Base-by-base conservation (phyloP, 2,329 filamentous ascomycete species). In the Tetracladium maxilliforme region DNA sequence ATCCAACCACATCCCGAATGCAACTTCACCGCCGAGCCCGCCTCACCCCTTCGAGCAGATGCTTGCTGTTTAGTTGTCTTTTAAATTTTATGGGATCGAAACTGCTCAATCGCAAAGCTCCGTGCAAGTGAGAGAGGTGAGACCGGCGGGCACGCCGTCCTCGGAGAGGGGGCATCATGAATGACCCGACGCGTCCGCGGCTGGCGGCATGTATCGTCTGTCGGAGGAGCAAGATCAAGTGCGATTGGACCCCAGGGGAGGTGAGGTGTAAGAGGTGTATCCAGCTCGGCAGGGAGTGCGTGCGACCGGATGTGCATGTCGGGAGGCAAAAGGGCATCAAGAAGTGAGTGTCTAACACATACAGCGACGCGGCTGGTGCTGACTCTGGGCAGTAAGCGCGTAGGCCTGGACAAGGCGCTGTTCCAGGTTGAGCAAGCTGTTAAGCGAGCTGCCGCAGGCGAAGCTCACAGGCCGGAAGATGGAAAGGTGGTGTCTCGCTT, bases 251-350 rank as follows among this genome's bases (percentile, higher is more conserved):
- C 21, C 45, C 54, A 12, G 56, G 55, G 21, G 56, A 64, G 30
- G 40, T 51, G 12, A 53, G 58, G 14, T 79, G 73, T 43, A 69
- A 70, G 35, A 61, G 69, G 44, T 79, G 73, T 43, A 51, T 57
- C 27, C 61, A 70, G 39, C 51, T 63, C 6, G 56, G 62, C 17
- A 43, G 52, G 10, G 69, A 79, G 30, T 82, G 76, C 42, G 53
- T 78, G 6, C 68, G 78, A 3, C 75, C 64, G n/a, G 65, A 65
- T n/a, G 79, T 80, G 41, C 74, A 80, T 33, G 64, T 79, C 4
- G 76, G 76, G 6, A 58, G 77, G 24, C 74, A 79, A 41, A 81
- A 81, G 42, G 77, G 76, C 13, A 75, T 81, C 31, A 82, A 81
- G 46, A 82, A 82, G 76, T 76, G 49, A 48, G 56, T 24, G 32